phyloP scores from a whole-genome alignment of 805 yeast genomes.

The Barnettozyma californica region DNA sequence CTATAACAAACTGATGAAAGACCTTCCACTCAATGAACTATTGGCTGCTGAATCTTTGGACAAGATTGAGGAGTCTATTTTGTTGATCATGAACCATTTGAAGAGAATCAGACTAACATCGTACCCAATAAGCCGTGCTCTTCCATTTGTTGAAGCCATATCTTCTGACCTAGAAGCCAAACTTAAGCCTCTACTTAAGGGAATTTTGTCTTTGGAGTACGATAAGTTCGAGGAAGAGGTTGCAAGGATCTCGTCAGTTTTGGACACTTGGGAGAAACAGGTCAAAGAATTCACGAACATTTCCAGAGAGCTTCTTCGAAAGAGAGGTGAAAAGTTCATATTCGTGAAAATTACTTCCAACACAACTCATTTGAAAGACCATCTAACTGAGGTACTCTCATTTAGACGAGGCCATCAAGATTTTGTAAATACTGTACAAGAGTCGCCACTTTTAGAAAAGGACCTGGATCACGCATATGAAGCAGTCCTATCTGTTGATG shows the following conservation, averaged over 20 bases:
- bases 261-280: constrained; percentile 53
- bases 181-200: constrained; percentile 34
- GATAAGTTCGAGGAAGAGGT: constrained; percentile 34
- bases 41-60: constrained; percentile 40
- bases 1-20: constrained; percentile 62
- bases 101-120: constrained; percentile 53
- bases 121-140: constrained; percentile 62
- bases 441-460: constrained; percentile 11
- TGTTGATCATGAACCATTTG: constrained; percentile 51
- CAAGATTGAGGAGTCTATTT: constrained; percentile 41
- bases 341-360: constrained; percentile 54
- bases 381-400: constrained; percentile 36
- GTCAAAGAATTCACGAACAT: constrained; percentile 58
- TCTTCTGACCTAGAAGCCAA: constrained; percentile 49
- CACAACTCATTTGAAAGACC: constrained; percentile 33
- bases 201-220: constrained; percentile 41
- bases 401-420: constrained; percentile 53
- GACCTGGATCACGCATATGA: constrained; percentile 39
- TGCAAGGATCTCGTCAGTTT: constrained; percentile 28
- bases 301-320: constrained; percentile 71
- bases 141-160: constrained; percentile 60
- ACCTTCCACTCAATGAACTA: constrained; percentile 63
- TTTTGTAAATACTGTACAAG: constrained; percentile 34
- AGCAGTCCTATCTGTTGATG: constrained; percentile 32
- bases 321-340: constrained; percentile 64